Base-by-base conservation (phyloP, 306 rosid genomes). In the Comarum palustre region DNA sequence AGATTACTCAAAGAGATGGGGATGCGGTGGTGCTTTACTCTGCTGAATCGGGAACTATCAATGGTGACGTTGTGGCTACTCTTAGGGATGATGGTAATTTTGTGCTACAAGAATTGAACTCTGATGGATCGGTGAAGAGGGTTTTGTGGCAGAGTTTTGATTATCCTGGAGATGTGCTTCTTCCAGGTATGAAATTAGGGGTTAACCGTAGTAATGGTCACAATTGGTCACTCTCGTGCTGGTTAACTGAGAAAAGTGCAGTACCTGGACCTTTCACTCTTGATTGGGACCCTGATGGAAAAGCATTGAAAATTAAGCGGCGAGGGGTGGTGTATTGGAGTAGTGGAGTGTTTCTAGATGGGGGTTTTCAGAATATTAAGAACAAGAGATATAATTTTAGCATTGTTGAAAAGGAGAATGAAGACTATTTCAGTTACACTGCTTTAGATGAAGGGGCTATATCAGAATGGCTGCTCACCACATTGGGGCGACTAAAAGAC, bases 401-500 rank as follows among this genome's bases (percentile, higher is more conserved):
- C 1, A 25, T 51, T 6, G 59, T 73, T 17, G 42, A 46, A 5
- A 68, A 68, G 48, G 41, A 45, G 12, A 17, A 25, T 29, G 58
- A 68, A 68, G 25, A 68, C 41, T 46, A 15, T 12, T 41, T 68
- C 67, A 77, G 19, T 63, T 71, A 71, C 77, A 45, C 59, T 54
- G 66, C 45, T 64, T 8, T 50, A 5, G 41, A 16, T 25, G 57
- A 24, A 79, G 71, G 1, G 43, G 15, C 10, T 43, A 15, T 27
- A 16, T 4, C 72, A 15, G 58, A 68, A 43, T 68, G 8, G 38
- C 16, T 3, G 47, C 72, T 68, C n/a, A 45, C 11, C 10, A 10
- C 29, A 39, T 20, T 3, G 0, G 62, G 62, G 59, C 25, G 59
- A 20, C 25, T 55, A 1, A 24, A 55, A 24, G 34, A 55, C 34